These are phyloP conservation scores for Boletus speciosus DNA, from an alignment of 768 basidiomycete genomes.

Conservation along the genomic window DNA sequence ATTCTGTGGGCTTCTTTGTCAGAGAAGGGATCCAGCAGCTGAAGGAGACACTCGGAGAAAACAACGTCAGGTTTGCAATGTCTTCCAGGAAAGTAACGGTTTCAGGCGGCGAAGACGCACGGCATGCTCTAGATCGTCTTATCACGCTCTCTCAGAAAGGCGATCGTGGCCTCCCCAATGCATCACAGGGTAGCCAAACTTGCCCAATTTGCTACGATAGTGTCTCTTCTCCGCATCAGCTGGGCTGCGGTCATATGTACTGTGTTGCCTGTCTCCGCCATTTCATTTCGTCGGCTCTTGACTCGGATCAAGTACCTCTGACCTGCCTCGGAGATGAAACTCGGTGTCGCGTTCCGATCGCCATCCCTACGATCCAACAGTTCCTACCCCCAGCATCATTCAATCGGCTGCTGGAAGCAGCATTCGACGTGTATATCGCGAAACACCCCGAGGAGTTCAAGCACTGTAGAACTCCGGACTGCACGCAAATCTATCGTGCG, in stretches of 20 bases:
- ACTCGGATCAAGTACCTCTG: conserved; percentile 60
- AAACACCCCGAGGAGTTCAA: conserved; percentile 57
- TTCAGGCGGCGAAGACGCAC: conserved; percentile 55
- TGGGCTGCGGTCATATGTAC: conserved; percentile 65
- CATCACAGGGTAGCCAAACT: conserved; percentile 7
- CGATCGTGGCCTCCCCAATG: not conserved
- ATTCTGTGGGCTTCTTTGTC: conserved; percentile 49
- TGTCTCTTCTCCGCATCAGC: conserved; percentile 40
- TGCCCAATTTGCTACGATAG: conserved; percentile 58
- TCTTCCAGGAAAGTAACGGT: conserved; percentile 43
- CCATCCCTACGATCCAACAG: conserved; percentile 48
- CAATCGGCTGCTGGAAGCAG: conserved; percentile 50
- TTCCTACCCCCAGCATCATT: conserved; percentile 52
- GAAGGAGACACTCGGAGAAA: conserved; percentile 52
- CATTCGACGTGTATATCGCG: conserved; percentile 56
- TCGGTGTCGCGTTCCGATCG: conserved; percentile 51
- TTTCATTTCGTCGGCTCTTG: conserved; percentile 55
- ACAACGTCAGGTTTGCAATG: conserved; percentile 47
- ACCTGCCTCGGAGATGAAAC: conserved; percentile 65
- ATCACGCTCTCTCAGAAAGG: conserved; percentile 40
- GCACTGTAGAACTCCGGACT: conserved; percentile 79
- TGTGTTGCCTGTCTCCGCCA: conserved; percentile 58
- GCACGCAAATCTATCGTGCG: conserved; percentile 65
- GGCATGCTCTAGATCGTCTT: conserved; percentile 42
- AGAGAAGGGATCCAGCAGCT: conserved; percentile 47